Evolutionary conservation across 352 stramenopile species (phyloP), one percentile per base, ranked within the genome.

Genomic region (Phytophthora sp.): DNA sequence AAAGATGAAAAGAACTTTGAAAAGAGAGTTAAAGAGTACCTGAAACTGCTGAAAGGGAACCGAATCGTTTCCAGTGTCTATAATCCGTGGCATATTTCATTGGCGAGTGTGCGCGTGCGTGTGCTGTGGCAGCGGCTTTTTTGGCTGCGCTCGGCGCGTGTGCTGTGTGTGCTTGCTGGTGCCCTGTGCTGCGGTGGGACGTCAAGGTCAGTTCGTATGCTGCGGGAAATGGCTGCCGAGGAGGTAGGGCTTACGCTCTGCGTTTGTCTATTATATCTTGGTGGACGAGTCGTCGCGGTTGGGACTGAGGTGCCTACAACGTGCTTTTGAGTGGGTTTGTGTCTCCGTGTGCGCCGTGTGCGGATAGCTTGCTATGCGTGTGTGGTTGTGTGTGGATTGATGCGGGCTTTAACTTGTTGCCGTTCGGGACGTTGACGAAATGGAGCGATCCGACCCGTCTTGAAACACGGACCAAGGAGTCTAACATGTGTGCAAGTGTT

Each of bases 21-120:
- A 92, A 92, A 94, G 69, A 92, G 82, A 92, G 85, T 92, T 89
- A 92, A 92, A 92, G 76, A 95, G 82, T 91, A 89, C 87, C 76
- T 95, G 83, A 94, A 94, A 91, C 89, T 90, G 84, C 74, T 92
- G 76, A 94, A 69, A 69, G 45, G 61, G 43, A 92, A 94, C 64
- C 79, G 79, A 91, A 92, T 76, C 76, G 76, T 69, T 69, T 56
- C 60, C 52, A 63, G 60, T 69, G 57, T 66, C 57, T 66, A 66
- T 66, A 66, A 66, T 66, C 57, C 13, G 48, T 39, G 49, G 23
- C 41, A 66, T 66, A 66, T 66, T 64, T 59, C 57, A 60, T 66
- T 59, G 57, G 27, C 46, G 48, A 58, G 38, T 59, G 48, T 48
- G 31, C 52, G 45, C 48, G 57, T 60, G 57, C 48, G 49, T 56